phyloP scores from a whole-genome alignment of 371 early-diverging fungal species.

The Mucor racemosus region DNA sequence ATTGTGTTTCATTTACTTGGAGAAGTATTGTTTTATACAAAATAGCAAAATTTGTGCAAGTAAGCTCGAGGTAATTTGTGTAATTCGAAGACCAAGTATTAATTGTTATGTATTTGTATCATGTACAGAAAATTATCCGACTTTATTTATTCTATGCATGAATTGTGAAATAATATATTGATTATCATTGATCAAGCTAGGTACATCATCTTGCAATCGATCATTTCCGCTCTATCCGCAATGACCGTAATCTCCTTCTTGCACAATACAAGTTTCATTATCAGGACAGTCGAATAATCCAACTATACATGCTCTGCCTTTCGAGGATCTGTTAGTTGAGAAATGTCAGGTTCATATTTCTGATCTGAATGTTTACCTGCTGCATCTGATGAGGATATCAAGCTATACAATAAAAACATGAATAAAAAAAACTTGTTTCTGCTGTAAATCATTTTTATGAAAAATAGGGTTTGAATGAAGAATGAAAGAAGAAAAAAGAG shows the following conservation, averaged over 20 bases:
- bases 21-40: too few species aligned
- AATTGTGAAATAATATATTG: neutral
- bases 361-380: neutral
- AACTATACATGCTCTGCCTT: conserved; percentile 21
- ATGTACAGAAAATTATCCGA: conserved; percentile 2
- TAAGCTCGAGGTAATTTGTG: too few species aligned
- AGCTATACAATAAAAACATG: neutral
- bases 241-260: conserved; percentile 25
- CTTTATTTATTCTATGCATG: neutral
- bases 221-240: conserved; percentile 12
- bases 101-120: neutral
- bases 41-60: too few species aligned
- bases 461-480: neutral
- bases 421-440: neutral
- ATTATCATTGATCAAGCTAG: neutral
- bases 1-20: too few species aligned
- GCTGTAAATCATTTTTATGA: conserved; percentile 7
- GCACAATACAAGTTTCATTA: conserved; percentile 18
- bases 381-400: neutral
- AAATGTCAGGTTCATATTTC: too few species aligned
- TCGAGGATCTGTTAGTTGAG: neutral
- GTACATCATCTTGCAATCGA: neutral
- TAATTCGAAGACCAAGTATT: too few species aligned
- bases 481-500: conserved; percentile 4
- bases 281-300: conserved; percentile 31